A percentile compares a stretch with the other conserved stretches of the same genome.
Conservation (phyloP, 2,329 filamentous ascomycete species). For the Ophiognomonia clavigignenti-juglandacearum region DNA sequence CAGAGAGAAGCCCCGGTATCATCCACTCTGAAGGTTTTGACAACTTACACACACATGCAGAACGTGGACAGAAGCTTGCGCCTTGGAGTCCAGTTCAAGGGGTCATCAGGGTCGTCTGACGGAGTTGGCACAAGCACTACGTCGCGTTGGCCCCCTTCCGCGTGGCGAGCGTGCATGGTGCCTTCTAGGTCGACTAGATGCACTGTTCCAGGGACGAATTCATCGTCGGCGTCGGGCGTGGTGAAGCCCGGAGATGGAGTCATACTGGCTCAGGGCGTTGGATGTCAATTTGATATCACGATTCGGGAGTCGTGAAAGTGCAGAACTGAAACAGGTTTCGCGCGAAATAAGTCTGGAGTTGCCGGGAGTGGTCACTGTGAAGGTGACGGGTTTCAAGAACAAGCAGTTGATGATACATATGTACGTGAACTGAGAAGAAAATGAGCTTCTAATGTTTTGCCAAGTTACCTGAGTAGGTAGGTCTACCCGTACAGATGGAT, state of each 20-base stretch:
- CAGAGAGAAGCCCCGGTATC: too few relatives aligned
- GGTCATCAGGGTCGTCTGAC: constrained; percentile 31
- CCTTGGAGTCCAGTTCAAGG: constrained; percentile 30
- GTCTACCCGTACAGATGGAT: too few relatives aligned
- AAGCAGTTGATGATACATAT: too few relatives aligned
- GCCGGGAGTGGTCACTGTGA: too few relatives aligned
- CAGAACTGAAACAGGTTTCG: neutral
- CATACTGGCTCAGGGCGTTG: neutral
- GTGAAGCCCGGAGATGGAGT: neutral
- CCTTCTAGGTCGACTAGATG: constrained; percentile 34
- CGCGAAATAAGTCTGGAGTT: neutral
- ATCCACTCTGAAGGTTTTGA: neutral
- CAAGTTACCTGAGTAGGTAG: too few relatives aligned
- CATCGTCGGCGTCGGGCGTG: neutral
- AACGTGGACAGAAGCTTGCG: constrained; percentile 27
- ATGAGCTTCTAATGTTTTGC: too few relatives aligned
- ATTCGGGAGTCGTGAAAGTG: neutral
- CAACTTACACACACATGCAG: constrained; percentile 20
- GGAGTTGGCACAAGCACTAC: constrained; percentile 35
- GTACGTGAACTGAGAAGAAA: too few relatives aligned
- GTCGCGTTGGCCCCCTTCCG: constrained; percentile 29
- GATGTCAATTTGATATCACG: too few relatives aligned
- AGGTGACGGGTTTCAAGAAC: too few relatives aligned
- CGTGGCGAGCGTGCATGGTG: constrained; percentile 17
- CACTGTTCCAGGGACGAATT: constrained; percentile 30